Conservation (phyloP, 352 stramenopile species). For the Phytophthora pinifolia region DNA sequence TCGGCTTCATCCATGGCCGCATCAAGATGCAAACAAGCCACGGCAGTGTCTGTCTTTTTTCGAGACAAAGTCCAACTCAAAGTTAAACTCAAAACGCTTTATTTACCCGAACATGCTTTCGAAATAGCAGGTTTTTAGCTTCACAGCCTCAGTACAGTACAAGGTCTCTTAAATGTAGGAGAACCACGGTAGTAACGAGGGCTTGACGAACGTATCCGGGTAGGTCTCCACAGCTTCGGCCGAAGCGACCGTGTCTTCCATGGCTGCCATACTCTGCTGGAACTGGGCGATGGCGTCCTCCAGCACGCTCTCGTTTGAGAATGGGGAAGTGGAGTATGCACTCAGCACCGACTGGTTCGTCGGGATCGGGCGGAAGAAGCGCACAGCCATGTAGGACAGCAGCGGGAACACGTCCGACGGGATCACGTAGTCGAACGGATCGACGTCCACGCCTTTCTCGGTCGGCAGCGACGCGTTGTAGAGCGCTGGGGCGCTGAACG, state of each 20-base stretch:
- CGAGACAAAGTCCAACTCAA: too few species aligned
- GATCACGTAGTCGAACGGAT: constrained; percentile 44
- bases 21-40: too few species aligned
- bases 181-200: constrained; percentile 29
- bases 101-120: too few species aligned
- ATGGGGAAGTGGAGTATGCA: constrained; percentile 23
- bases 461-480: constrained; percentile 33
- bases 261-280: constrained; percentile 15
- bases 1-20: constrained; percentile 1
- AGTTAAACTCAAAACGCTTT: too few species aligned
- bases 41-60: too few species aligned
- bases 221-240: constrained; percentile 89
- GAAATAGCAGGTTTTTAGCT: too few species aligned
- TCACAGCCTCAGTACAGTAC: too few species aligned
- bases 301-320: constrained; percentile 22
- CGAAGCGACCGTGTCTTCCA: constrained; percentile 39
- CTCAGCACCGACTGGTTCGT: constrained; percentile 15
- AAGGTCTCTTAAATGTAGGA: constrained; percentile 25
- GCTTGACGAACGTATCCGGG: constrained; percentile 43
- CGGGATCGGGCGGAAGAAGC: constrained; percentile 27
- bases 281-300: constrained; percentile 23
- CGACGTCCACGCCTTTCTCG: constrained; percentile 19
- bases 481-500: constrained; percentile 28
- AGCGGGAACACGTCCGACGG: constrained; percentile 34
- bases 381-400: constrained; percentile 23